phyloP scores from a whole-genome alignment of 768 basidiomycete species.

The Amanita jacksonii region DNA sequence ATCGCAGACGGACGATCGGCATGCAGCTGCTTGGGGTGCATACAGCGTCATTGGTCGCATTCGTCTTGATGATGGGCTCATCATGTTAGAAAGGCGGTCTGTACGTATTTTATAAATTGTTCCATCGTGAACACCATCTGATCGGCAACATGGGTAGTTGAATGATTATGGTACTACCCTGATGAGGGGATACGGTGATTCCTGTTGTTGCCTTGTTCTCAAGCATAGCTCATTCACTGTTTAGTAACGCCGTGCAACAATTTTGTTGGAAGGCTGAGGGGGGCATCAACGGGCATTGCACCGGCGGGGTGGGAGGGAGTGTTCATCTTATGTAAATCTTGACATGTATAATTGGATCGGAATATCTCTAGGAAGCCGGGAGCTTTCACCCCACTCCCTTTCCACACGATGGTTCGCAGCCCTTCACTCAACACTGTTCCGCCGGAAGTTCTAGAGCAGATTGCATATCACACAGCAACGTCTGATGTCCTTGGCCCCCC shows the following conservation, averaged over 20 bases:
- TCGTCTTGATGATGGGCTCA: slow-evolving; percentile 48
- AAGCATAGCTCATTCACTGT: slow-evolving; percentile 5
- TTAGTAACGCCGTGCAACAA: slow-evolving; percentile 41
- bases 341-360: not conserved
- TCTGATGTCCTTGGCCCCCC: slow-evolving; percentile 50
- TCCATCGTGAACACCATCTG: not conserved
- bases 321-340: slow-evolving; percentile 30
- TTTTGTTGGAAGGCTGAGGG: slow-evolving; percentile 40
- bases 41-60: slow-evolving; percentile 49
- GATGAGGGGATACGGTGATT: slow-evolving; percentile 41
- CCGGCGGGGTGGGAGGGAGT: slow-evolving; percentile 39
- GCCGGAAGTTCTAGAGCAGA: slow-evolving; percentile 69
- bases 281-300: slow-evolving; percentile 21
- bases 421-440: slow-evolving; percentile 46
- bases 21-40: slow-evolving; percentile 46
- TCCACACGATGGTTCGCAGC: slow-evolving; percentile 18
- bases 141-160: slow-evolving; percentile 11
- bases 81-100: slow-evolving; percentile 43
- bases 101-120: slow-evolving; percentile 21
- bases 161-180: slow-evolving; percentile 26
- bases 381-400: not conserved
- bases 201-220: not conserved
- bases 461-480: slow-evolving; percentile 59
- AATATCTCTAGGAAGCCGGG: too few species aligned
- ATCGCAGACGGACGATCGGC: slow-evolving; percentile 34